phyloP scores from a whole-genome alignment of 2,329 filamentous ascomycete species.

The Colletotrichum sp. region DNA sequence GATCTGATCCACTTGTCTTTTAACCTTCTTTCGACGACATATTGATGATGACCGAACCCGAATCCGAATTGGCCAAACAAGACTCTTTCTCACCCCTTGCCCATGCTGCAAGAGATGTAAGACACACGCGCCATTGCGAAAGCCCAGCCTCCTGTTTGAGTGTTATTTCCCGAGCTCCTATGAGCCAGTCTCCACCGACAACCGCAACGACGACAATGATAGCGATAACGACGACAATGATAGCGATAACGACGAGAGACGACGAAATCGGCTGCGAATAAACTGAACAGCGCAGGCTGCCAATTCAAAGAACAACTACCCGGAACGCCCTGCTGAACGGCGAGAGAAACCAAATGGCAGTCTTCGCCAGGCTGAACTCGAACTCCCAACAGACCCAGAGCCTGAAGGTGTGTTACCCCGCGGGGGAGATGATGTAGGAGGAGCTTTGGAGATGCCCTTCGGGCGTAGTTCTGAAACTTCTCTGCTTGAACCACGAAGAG shows the following conservation, averaged over 20 bases:
- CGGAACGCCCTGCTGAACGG: neutral
- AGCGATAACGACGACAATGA: neutral
- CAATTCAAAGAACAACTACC: neutral
- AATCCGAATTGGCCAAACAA: neutral
- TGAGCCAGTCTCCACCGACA: neutral
- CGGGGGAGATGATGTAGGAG: neutral
- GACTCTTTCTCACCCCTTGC: neutral
- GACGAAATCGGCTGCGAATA: neutral
- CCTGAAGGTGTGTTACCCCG: neutral
- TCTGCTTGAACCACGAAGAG: neutral
- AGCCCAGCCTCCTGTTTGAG: neutral
- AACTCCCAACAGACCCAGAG: neutral
- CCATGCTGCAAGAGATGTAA: neutral
- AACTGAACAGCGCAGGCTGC: neutral
- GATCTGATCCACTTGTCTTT: neutral
- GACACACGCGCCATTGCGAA: neutral
- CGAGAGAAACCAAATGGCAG: neutral
- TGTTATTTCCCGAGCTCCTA: neutral
- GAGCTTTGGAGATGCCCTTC: neutral
- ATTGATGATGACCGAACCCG: neutral
- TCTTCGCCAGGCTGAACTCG: neutral
- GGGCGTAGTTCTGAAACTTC: neutral
- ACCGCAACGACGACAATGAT: neutral
- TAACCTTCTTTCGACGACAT: neutral
- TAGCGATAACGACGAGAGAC: neutral